phyloP scores from a whole-genome alignment of 1,139 yeast species.

The Blastobotrys malaysiensis region DNA sequence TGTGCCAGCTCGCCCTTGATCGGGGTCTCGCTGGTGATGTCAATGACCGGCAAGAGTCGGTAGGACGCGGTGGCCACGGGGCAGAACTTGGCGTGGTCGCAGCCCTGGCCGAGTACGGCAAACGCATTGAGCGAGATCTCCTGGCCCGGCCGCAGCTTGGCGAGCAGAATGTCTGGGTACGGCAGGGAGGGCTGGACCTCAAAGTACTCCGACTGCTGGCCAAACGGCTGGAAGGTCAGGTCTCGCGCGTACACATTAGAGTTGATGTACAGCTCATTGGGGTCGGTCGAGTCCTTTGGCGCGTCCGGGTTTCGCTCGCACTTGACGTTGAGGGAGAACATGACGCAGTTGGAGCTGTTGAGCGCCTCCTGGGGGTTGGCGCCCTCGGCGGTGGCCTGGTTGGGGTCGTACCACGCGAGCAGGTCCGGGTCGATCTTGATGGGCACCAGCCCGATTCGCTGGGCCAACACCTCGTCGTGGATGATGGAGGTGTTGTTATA shows the following conservation, averaged over 20 bases:
- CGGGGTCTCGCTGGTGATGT: constrained; percentile 57
- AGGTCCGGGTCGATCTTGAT: constrained; percentile 85
- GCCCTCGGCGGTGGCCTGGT: constrained; percentile 36
- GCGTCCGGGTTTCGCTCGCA: constrained; percentile 87
- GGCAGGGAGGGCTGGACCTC: constrained; percentile 48
- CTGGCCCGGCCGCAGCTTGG: constrained; percentile 95
- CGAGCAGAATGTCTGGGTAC: constrained; percentile 78
- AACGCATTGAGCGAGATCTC: constrained; percentile 87
- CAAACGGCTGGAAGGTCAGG: constrained; percentile 86
- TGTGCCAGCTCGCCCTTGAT: constrained; percentile 72
- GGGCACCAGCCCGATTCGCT: constrained; percentile 89
- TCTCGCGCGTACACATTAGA: constrained; percentile 85
- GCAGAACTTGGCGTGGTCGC: constrained; percentile 95
- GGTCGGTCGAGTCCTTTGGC: constrained; percentile 71
- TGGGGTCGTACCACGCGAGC: constrained; percentile 55
- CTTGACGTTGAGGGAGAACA: constrained; percentile 69
- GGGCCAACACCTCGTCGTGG: constrained; percentile 95
- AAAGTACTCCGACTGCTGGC: constrained; percentile 73
- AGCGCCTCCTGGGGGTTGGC: constrained; percentile 27
- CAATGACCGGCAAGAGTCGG: constrained; percentile 87
- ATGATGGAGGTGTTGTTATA: constrained; percentile 94
- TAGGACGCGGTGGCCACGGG: constrained; percentile 98
- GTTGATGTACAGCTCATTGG: constrained; percentile 75
- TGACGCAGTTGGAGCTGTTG: constrained; percentile 86
- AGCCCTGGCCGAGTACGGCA: constrained; percentile 85